phyloP scores from a whole-genome alignment of 352 stramenopile species.

The Elongisporangium undulatum region DNA sequence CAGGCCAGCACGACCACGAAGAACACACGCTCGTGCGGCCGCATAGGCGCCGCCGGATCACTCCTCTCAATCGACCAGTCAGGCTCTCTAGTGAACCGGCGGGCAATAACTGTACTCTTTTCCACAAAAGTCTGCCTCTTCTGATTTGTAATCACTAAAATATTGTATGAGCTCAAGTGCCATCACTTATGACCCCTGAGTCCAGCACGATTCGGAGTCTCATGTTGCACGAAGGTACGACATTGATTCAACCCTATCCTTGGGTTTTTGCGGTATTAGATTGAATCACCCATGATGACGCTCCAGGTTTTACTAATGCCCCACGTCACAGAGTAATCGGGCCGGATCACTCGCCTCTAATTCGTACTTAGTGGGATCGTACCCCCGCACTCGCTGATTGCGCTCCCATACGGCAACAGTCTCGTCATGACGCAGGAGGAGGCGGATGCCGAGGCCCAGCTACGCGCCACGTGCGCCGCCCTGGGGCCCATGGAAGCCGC shows the following conservation, averaged over 20 bases:
- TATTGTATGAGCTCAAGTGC: neutral
- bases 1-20: constrained; percentile 44
- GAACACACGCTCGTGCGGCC: constrained; percentile 44
- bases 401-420: neutral
- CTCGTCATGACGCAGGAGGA: neutral
- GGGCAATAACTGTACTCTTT: neutral
- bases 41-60: constrained; percentile 20
- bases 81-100: neutral
- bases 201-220: neutral
- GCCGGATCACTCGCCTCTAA: neutral
- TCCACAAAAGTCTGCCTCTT: neutral
- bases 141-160: neutral
- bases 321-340: neutral
- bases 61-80: neutral
- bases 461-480: constrained; percentile 1
- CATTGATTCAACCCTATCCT: neutral
- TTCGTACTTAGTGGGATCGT: neutral
- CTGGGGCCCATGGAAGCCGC: neutral
- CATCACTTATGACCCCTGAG: neutral
- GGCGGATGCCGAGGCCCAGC: neutral
- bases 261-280: neutral
- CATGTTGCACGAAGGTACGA: neutral
- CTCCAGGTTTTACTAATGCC: neutral
- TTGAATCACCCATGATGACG: neutral
- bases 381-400: neutral